Evolutionary conservation across 164 flowering plant genomes (phyloP).

Genomic region (Aristolochia fimbriata): DNA sequence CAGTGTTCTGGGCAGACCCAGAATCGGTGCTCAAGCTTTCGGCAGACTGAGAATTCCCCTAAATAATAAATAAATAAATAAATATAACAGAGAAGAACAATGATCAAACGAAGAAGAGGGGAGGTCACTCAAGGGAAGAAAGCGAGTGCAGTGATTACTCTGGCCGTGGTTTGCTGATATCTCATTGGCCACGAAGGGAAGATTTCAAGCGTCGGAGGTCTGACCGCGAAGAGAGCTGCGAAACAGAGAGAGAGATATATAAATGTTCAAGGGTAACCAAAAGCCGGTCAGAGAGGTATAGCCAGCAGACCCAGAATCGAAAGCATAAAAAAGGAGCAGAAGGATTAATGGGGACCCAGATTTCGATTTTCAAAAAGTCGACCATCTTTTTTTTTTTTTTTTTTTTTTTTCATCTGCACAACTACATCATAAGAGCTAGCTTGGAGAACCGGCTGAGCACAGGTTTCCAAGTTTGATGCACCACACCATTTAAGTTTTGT

Average conservation of each 20-base stretch:
- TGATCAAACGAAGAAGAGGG: not conserved
- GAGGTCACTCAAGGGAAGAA: not conserved
- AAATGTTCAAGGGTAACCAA: not conserved
- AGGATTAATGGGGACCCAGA: constrained; percentile 21
- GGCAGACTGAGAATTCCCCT: constrained; percentile 65
- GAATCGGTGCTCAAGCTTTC: constrained; percentile 51
- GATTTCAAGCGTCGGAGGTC: constrained; percentile 13
- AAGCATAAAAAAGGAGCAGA: constrained; percentile 14
- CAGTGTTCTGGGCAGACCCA: constrained; percentile 53
- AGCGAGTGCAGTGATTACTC: not conserved
- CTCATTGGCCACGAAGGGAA: constrained; percentile 16
- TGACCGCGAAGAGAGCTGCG: constrained; percentile 7
- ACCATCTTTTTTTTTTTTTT: constrained; percentile 29
- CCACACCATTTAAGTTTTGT: constrained; percentile 50
- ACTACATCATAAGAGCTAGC: constrained; percentile 29
- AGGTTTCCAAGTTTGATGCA: constrained; percentile 47
- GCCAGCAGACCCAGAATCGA: constrained; percentile 42
- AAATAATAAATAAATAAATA: not conserved
- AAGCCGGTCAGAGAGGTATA: constrained; percentile 9
- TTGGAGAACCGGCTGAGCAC: constrained; percentile 22
- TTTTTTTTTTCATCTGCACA: constrained; percentile 36
- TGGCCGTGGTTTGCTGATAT: constrained; percentile 6
- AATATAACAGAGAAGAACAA: not conserved
- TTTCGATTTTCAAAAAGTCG: constrained; percentile 13
- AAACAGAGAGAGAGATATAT: no score